phyloP scores from a whole-genome alignment of 768 basidiomycete species.

The Pluteus cervinus region DNA sequence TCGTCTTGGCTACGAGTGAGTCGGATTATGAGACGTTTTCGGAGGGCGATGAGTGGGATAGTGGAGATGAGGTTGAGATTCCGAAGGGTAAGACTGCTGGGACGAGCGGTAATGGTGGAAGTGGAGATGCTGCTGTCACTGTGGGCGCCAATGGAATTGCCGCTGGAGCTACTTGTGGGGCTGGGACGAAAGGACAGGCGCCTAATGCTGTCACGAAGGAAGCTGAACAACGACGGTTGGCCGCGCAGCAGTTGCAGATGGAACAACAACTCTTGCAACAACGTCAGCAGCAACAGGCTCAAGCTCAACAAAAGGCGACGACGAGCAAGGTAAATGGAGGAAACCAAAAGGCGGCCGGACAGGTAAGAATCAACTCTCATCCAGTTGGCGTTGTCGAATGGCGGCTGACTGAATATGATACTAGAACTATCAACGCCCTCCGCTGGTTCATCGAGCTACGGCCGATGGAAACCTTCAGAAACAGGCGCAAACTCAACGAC shows the following conservation, averaged over 20 bases:
- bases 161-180: no score
- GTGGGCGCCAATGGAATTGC: no score
- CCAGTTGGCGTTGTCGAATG: no score
- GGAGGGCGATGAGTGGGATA: conserved; percentile 49
- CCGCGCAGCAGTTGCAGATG: conserved; percentile 8
- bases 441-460: no score
- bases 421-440: no score
- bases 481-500: conserved; percentile 22
- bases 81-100: conserved; percentile 17
- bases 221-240: no score
- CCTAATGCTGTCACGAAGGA: conserved; percentile 1
- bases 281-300: conserved; percentile 4
- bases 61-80: conserved; percentile 44
- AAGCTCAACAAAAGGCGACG: conserved; percentile 10
- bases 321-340: conserved; percentile 6
- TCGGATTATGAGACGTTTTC: conserved; percentile 46
- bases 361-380: no score
- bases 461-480: no score
- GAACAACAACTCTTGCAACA: conserved; percentile 8
- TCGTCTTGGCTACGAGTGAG: conserved; percentile 50
- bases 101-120: background rate
- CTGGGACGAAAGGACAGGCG: background rate
- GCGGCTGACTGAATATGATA: no score
- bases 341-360: no score
- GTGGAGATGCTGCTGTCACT: no score